Evolutionary conservation across 352 stramenopile species (phyloP).

Genomic region (Globisporangium lucens): DNA sequence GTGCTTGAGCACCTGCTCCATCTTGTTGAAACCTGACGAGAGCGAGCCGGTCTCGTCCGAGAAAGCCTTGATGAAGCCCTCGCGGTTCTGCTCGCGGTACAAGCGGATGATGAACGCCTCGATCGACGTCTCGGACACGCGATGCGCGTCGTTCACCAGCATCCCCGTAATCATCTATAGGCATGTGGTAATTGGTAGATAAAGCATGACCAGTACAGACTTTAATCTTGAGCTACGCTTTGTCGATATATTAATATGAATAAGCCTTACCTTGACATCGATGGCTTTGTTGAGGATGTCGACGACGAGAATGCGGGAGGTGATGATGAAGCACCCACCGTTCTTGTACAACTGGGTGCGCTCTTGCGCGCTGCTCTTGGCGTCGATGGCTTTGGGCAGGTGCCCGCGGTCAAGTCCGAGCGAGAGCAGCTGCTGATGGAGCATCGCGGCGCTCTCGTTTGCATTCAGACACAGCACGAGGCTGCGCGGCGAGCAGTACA

Average conservation of each 20-base stretch:
- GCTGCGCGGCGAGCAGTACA: slow-evolving; percentile 80
- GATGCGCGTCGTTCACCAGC: slow-evolving; percentile 92
- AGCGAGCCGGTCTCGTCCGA: slow-evolving; percentile 91
- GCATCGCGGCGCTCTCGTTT: slow-evolving; percentile 78
- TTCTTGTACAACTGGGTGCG: slow-evolving; percentile 88
- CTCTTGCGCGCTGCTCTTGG: slow-evolving; percentile 72
- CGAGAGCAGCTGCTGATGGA: slow-evolving; percentile 78
- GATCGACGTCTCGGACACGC: slow-evolving; percentile 92
- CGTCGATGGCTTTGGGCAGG: slow-evolving; percentile 71
- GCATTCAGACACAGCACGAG: slow-evolving; percentile 93
- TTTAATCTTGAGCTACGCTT: no score
- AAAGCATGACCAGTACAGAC: neutral
- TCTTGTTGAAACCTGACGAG: slow-evolving; percentile 91
- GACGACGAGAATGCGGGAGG: slow-evolving; percentile 96
- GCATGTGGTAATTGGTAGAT: neutral
- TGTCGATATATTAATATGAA: no score
- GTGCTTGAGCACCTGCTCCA: slow-evolving; percentile 94
- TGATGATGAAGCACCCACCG: slow-evolving; percentile 94
- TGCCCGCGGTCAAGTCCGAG: slow-evolving; percentile 85
- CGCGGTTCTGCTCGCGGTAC: slow-evolving; percentile 85
- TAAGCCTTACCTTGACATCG: slow-evolving; percentile 30
- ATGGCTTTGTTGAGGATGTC: slow-evolving; percentile 92
- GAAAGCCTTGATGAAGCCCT: slow-evolving; percentile 97
- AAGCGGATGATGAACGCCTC: slow-evolving; percentile 97
- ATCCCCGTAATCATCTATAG: slow-evolving; percentile 87